phyloP scores from a whole-genome alignment of 768 basidiomycete genomes.

The Epithele typhae region DNA sequence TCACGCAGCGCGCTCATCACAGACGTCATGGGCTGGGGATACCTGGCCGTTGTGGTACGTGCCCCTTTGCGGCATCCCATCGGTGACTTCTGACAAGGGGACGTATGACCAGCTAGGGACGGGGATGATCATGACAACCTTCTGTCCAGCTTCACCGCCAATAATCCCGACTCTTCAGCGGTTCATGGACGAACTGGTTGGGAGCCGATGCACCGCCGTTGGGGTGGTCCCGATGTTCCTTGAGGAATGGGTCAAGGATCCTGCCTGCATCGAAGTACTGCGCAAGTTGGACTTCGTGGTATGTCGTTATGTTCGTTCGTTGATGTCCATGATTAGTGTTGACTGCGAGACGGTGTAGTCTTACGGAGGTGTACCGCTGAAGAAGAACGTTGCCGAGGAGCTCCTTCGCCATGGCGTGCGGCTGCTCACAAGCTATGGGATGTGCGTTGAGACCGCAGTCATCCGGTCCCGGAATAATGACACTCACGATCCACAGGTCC shows the following conservation, averaged over 20 bases:
- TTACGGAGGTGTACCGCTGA: slow-evolving; percentile 3
- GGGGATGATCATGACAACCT: slow-evolving; percentile 17
- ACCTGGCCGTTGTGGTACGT: too few relatives aligned
- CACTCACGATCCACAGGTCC: too few relatives aligned
- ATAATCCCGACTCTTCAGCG: slow-evolving; percentile 20
- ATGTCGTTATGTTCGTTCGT: too few relatives aligned
- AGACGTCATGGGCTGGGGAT: slow-evolving; percentile 14
- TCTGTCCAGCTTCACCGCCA: slow-evolving; percentile 20
- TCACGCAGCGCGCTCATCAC: too few relatives aligned
- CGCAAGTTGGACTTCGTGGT: too few relatives aligned
- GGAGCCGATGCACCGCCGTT: slow-evolving; percentile 5
- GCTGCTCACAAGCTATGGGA: slow-evolving; percentile 1
- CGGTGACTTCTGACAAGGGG: too few relatives aligned
- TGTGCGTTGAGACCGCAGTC: too few relatives aligned
- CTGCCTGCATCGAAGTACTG: too few relatives aligned
- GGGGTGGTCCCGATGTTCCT: slow-evolving; percentile 23
- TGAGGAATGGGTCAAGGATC: slow-evolving; percentile 20
- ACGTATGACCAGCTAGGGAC: slow-evolving; percentile 7
- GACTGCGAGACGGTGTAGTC: too few relatives aligned
- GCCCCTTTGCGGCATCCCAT: too few relatives aligned
- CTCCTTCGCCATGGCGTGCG: slow-evolving; percentile 6
- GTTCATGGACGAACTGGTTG: slow-evolving; percentile 7
- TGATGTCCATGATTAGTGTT: too few relatives aligned
- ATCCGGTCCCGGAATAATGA: too few relatives aligned
- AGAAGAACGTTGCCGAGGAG: slow-evolving; percentile 4